Evolutionary conservation across 2,329 filamentous ascomycete species (phyloP).

Genomic region (Aspergillus sp.): DNA sequence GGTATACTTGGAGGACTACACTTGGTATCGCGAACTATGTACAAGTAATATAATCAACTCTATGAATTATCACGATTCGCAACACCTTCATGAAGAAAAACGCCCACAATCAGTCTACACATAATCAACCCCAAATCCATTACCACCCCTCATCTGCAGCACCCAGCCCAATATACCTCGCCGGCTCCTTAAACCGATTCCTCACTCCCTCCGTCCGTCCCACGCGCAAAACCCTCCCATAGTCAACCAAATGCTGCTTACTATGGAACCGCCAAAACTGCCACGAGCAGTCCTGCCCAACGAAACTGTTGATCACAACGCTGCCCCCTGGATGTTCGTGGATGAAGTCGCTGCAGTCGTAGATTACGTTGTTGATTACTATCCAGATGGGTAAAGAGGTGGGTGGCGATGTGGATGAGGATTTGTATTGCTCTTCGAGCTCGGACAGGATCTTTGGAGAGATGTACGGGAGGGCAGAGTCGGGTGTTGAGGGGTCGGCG

Average conservation of each 20-base stretch:
- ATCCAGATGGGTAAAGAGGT: background rate
- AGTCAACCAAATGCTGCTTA: slow-evolving; percentile 20
- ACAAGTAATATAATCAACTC: too few species aligned
- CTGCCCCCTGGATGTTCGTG: slow-evolving; percentile 35
- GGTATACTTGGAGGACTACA: too few species aligned
- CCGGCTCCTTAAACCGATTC: slow-evolving; percentile 1
- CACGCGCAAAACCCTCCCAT: background rate
- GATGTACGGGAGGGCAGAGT: slow-evolving; percentile 4
- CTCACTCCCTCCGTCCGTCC: background rate
- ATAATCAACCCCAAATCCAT: background rate
- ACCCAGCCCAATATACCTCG: slow-evolving; percentile 1
- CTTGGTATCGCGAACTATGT: too few species aligned
- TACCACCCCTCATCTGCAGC: slow-evolving; percentile 2
- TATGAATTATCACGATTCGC: too few species aligned
- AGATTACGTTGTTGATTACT: background rate
- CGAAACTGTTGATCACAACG: slow-evolving; percentile 34
- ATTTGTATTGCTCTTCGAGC: background rate
- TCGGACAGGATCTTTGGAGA: background rate
- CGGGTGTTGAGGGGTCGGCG: background rate
- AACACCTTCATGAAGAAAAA: too few species aligned
- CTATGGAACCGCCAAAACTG: slow-evolving; percentile 39
- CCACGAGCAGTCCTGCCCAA: slow-evolving; percentile 38
- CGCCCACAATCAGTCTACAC: too few species aligned
- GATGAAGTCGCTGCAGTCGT: slow-evolving; percentile 4
- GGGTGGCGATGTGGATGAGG: background rate